phyloP scores from a whole-genome alignment of 768 basidiomycete species.

The Punctularia strigosozonata region DNA sequence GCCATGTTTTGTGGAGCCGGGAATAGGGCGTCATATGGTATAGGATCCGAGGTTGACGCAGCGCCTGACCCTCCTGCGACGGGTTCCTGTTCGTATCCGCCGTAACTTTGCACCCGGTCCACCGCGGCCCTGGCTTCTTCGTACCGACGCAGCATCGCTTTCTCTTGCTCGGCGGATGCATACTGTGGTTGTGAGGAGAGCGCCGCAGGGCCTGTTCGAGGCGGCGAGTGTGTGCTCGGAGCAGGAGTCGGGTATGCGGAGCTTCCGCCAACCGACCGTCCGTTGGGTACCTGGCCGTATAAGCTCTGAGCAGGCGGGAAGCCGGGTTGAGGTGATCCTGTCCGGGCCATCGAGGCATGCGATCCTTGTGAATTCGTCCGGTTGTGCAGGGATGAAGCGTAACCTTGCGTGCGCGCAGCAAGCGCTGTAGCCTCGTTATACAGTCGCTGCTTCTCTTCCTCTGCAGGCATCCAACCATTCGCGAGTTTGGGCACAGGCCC shows the following conservation, averaged over 20 bases:
- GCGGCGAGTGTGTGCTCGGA: too few species aligned
- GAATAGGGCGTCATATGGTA: slow-evolving; percentile 54
- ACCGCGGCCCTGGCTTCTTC: slow-evolving; percentile 65
- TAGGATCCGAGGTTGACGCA: slow-evolving; percentile 23
- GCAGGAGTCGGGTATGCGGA: too few species aligned
- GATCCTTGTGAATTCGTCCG: slow-evolving; percentile 5
- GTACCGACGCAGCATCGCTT: slow-evolving; percentile 55
- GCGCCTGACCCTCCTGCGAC: too few species aligned
- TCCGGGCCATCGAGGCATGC: slow-evolving; percentile 31
- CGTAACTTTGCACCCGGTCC: slow-evolving; percentile 47
- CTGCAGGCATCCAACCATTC: slow-evolving; percentile 50
- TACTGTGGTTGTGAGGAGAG: slow-evolving; percentile 17
- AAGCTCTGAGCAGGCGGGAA: too few species aligned
- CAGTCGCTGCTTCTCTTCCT: slow-evolving; percentile 66
- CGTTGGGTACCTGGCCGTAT: too few species aligned
- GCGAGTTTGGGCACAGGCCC: slow-evolving; percentile 1
- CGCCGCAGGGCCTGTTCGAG: too few species aligned
- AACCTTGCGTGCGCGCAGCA: slow-evolving; percentile 46
- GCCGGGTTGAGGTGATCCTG: too few species aligned
- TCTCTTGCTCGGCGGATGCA: slow-evolving; percentile 61
- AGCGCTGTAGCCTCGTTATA: slow-evolving; percentile 57
- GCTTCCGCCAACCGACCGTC: too few species aligned
- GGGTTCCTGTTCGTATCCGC: slow-evolving; percentile 11
- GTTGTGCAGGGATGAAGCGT: neutral
- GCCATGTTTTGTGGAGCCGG: slow-evolving; percentile 25